phyloP scores from a whole-genome alignment of 2,329 filamentous ascomycete species.

The Aspergillus neoniger region DNA sequence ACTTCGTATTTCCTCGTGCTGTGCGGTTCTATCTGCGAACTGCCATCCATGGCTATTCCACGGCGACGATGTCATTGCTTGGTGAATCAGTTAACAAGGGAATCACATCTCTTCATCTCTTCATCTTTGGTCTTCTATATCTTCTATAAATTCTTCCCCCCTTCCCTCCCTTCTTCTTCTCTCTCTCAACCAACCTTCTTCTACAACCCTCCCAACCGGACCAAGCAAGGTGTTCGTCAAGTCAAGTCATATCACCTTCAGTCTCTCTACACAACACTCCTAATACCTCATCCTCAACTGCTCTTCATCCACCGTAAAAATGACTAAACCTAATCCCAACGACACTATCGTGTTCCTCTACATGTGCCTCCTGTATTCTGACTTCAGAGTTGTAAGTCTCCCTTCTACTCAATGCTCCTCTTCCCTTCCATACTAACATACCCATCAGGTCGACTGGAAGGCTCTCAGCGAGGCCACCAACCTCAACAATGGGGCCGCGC shows the following conservation, averaged over 20 bases:
- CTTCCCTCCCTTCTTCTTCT: not conserved
- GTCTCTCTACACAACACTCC: not conserved
- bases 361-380: constrained; percentile 43
- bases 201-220: not conserved
- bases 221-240: no score
- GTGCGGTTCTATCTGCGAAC: not conserved
- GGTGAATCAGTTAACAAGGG: not conserved
- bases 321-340: constrained; percentile 42
- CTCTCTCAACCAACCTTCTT: not conserved
- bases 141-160: not conserved
- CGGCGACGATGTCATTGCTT: not conserved
- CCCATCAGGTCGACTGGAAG: constrained; percentile 42
- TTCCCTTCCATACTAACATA: not conserved
- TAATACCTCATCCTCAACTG: not conserved
- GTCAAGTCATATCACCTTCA: no score
- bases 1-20: not conserved
- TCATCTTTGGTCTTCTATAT: not conserved
- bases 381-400: constrained; percentile 39
- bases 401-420: not conserved
- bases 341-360: constrained; percentile 47
- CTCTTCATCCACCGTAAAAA: not conserved
- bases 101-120: not conserved
- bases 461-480: constrained; percentile 20
- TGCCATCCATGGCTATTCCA: not conserved
- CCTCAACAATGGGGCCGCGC: constrained; percentile 17